Evolutionary conservation across 2,329 filamentous ascomycete genomes (phyloP).

Genomic region (Cladophialophora bantiana): DNA sequence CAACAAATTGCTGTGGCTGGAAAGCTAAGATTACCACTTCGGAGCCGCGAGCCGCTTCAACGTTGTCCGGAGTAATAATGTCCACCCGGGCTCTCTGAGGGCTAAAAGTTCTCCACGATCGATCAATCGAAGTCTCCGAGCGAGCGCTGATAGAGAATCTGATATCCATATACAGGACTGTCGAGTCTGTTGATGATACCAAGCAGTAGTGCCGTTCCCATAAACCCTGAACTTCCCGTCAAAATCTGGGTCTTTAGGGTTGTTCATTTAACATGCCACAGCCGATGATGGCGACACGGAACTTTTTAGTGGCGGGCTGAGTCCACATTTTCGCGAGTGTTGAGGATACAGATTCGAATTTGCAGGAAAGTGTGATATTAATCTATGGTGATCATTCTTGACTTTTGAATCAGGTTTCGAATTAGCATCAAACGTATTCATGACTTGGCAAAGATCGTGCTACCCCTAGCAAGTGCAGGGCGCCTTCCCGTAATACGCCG

Average conservation of each 20-base stretch:
- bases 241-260: background rate
- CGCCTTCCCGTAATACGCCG: too few relatives aligned
- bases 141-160: conserved; percentile 19
- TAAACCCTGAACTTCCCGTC: conserved; percentile 12
- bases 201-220: conserved; percentile 23
- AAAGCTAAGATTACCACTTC: conserved; percentile 57
- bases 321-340: background rate
- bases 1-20: conserved; percentile 55
- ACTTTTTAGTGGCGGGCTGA: background rate
- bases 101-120: conserved; percentile 6
- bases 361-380: background rate
- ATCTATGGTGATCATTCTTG: background rate
- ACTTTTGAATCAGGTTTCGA: too few relatives aligned
- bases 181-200: conserved; percentile 14
- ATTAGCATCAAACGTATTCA: too few relatives aligned
- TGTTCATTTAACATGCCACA: conserved; percentile 16
- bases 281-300: conserved; percentile 27
- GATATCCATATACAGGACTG: background rate
- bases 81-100: conserved; percentile 9
- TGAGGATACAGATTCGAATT: background rate
- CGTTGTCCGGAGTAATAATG: conserved; percentile 23
- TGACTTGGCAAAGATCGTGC: too few relatives aligned
- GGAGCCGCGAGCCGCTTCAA: conserved; percentile 36
- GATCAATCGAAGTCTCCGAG: conserved; percentile 11
- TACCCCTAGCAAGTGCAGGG: too few relatives aligned